Evolutionary conservation across 1,139 yeast species (phyloP).

Genomic region (Ogataea hybrid): DNA sequence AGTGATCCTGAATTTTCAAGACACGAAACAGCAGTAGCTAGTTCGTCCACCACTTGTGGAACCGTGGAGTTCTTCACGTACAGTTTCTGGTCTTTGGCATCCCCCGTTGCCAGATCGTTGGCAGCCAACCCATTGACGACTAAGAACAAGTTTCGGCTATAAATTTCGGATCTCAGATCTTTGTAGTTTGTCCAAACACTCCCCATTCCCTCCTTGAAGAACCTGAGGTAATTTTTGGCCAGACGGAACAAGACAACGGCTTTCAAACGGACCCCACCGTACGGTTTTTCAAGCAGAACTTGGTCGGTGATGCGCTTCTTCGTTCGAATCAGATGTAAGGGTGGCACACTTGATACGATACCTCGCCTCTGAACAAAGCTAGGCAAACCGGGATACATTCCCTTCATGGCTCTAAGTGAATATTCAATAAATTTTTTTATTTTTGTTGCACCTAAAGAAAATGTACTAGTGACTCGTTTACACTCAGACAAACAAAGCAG

Average conservation of each 20-base stretch:
- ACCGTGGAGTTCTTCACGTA: slow-evolving; percentile 13
- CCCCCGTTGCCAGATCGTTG: slow-evolving; percentile 23
- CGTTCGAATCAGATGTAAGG: slow-evolving; percentile 21
- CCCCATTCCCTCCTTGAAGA: slow-evolving; percentile 51
- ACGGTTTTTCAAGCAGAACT: slow-evolving; percentile 8
- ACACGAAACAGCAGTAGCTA: slow-evolving; percentile 23
- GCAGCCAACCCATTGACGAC: slow-evolving; percentile 24
- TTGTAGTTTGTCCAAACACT: slow-evolving; percentile 48
- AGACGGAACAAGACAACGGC: slow-evolving; percentile 18
- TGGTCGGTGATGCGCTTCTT: slow-evolving; percentile 8
- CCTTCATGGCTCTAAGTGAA: background rate
- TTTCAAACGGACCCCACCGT: background rate
- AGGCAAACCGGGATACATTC: background rate
- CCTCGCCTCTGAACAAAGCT: background rate
- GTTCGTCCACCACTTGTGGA: slow-evolving; percentile 20
- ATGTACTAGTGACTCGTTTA: slow-evolving; percentile 1
- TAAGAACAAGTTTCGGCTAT: slow-evolving; percentile 23
- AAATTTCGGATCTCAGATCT: slow-evolving; percentile 19
- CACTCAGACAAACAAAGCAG: slow-evolving; percentile 32
- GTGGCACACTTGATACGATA: slow-evolving; percentile 4
- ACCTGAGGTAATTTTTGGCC: slow-evolving; percentile 30
- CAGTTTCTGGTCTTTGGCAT: slow-evolving; percentile 19
- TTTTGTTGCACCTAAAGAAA: slow-evolving; percentile 9
- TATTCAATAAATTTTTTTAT: background rate
- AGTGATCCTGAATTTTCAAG: slow-evolving; percentile 25